Evolutionary conservation across 306 rosid genomes (phyloP).

Genomic region (Parietaria judaica): DNA sequence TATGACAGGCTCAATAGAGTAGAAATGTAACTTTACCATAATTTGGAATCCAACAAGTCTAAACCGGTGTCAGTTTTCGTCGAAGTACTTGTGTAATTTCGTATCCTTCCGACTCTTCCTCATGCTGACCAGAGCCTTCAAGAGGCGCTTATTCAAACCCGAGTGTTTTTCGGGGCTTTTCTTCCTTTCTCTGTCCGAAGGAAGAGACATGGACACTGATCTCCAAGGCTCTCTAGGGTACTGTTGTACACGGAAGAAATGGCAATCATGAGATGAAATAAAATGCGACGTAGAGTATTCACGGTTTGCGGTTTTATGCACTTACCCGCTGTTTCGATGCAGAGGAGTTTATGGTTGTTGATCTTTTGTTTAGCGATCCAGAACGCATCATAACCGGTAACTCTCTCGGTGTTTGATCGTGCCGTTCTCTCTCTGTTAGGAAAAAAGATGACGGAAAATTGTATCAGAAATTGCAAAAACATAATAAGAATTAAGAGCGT

Average conservation of each 20-base stretch:
- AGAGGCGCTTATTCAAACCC: slow-evolving; percentile 15
- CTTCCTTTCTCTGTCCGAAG: slow-evolving; percentile 5
- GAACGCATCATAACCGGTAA: slow-evolving; percentile 18
- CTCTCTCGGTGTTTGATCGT: slow-evolving; percentile 13
- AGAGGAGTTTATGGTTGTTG: slow-evolving; percentile 19
- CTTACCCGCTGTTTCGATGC: slow-evolving; percentile 23
- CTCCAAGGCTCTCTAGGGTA: slow-evolving; percentile 18
- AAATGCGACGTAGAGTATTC: neutral
- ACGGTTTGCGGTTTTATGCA: neutral
- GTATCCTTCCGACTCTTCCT: slow-evolving; percentile 19
- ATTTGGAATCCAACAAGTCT: neutral
- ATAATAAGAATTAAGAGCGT: neutral
- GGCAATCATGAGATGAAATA: neutral
- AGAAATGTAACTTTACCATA: slow-evolving; percentile 2
- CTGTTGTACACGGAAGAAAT: slow-evolving; percentile 13
- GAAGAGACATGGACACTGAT: slow-evolving; percentile 20
- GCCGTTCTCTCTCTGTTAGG: slow-evolving; percentile 13
- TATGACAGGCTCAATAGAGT: neutral
- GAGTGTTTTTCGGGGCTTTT: slow-evolving; percentile 10
- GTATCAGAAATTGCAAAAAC: neutral
- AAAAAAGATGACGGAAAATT: too few species aligned
- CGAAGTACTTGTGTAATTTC: slow-evolving; percentile 12
- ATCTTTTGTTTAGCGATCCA: slow-evolving; percentile 24
- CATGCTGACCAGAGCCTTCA: slow-evolving; percentile 28
- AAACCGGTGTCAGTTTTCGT: slow-evolving; percentile 11